Evolutionary conservation across 129 eudicot species (phyloP).

Genomic region (Helianthus annuus): DNA sequence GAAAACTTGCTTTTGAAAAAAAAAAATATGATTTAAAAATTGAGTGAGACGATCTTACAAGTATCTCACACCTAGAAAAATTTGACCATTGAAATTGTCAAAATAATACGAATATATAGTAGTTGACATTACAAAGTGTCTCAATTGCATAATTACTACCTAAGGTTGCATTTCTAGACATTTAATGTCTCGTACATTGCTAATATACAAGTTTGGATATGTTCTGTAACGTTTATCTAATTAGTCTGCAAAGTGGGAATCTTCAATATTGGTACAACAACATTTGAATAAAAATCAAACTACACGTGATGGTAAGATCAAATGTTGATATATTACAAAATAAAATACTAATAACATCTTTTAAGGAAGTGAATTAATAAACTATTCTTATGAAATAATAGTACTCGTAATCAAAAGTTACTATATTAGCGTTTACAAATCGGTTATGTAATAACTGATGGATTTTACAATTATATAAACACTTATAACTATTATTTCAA

Average conservation of each 20-base stretch:
- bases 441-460: too few species aligned
- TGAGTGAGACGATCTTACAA: not conserved
- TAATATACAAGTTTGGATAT: not conserved
- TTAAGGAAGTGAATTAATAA: not conserved
- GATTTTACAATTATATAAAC: too few species aligned
- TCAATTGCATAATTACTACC: not conserved
- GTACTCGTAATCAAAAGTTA: not conserved
- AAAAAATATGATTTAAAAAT: not conserved
- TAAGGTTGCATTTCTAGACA: not conserved
- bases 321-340: not conserved
- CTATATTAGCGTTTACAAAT: too few species aligned
- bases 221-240: not conserved
- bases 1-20: not conserved
- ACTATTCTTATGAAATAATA: not conserved
- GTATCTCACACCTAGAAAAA: not conserved
- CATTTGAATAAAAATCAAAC: not conserved
- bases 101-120: not conserved
- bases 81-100: constrained; percentile 8
- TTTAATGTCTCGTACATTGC: not conserved
- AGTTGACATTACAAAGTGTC: not conserved
- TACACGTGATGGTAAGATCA: not conserved
- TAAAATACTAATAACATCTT: not conserved
- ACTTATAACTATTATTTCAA: too few species aligned
- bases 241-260: not conserved
- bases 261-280: not conserved